Evolutionary conservation across 2,329 filamentous ascomycete species (phyloP).

Genomic region (Trichoderma simmonsii): DNA sequence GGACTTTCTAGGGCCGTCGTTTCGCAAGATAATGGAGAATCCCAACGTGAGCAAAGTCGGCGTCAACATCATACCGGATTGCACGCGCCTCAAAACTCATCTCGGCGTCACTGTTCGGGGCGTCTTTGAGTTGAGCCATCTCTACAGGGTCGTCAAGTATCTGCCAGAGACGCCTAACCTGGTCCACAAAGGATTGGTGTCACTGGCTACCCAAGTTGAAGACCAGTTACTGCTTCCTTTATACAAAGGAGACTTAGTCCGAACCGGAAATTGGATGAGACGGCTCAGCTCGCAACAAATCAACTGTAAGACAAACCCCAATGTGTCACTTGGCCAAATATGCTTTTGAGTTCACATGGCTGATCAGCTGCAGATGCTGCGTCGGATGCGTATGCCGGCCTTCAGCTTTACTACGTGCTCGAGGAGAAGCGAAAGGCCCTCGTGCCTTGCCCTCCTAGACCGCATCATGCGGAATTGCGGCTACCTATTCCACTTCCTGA

Average conservation of each 20-base stretch:
- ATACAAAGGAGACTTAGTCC: slow-evolving; percentile 67
- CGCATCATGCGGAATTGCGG: slow-evolving; percentile 64
- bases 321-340: background rate
- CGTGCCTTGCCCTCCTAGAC: slow-evolving; percentile 67
- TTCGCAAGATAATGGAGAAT: slow-evolving; percentile 71
- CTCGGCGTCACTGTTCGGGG: slow-evolving; percentile 64
- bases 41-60: slow-evolving; percentile 69
- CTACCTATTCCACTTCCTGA: slow-evolving; percentile 56
- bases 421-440: slow-evolving; percentile 66
- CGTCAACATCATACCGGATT: slow-evolving; percentile 70
- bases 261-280: slow-evolving; percentile 71
- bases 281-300: slow-evolving; percentile 63
- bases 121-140: slow-evolving; percentile 76
- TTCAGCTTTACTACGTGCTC: slow-evolving; percentile 69
- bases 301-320: slow-evolving; percentile 52
- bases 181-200: slow-evolving; percentile 65
- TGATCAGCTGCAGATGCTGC: slow-evolving; percentile 59
- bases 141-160: slow-evolving; percentile 74
- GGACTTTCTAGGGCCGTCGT: slow-evolving; percentile 66
- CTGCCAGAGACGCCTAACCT: slow-evolving; percentile 47
- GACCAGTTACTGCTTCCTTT: slow-evolving; percentile 71
- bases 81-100: slow-evolving; percentile 63
- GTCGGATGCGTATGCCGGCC: slow-evolving; percentile 76
- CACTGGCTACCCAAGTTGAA: slow-evolving; percentile 66
- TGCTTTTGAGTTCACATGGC: background rate